Percentiles rank a stretch among this genome's conserved stretches.
Evolutionary conservation across 2,329 filamentous ascomycete species (phyloP).

Genomic region (Stachybotrys chartarum): DNA sequence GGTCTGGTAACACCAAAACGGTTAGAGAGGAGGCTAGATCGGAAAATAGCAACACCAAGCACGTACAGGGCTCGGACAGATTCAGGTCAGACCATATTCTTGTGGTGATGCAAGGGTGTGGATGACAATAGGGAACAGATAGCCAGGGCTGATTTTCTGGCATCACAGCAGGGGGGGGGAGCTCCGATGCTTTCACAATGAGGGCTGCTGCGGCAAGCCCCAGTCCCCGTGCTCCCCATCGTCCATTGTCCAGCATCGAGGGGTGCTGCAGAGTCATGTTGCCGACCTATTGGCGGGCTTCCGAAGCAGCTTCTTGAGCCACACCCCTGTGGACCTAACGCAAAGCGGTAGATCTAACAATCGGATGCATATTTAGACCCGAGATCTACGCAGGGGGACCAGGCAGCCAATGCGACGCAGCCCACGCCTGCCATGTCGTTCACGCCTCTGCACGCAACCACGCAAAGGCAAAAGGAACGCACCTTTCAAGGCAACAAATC

Average conservation of each 20-base stretch:
- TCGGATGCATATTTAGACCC: neutral
- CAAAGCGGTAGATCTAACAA: neutral
- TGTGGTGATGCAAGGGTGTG: neutral
- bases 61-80: neutral
- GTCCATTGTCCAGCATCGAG: neutral
- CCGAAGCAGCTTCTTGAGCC: neutral
- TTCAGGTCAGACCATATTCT: neutral
- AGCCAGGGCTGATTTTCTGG: neutral
- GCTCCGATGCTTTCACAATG: neutral
- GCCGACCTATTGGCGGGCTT: neutral
- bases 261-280: neutral
- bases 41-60: slow-evolving; percentile 1
- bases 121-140: neutral
- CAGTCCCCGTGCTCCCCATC: neutral
- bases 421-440: too few relatives aligned
- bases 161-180: neutral
- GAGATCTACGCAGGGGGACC: neutral
- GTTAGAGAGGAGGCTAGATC: neutral
- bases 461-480: too few relatives aligned
- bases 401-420: neutral
- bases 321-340: neutral
- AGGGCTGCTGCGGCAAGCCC: neutral
- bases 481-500: too few relatives aligned
- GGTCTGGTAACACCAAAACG: neutral
- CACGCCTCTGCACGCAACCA: too few relatives aligned